Evolutionary conservation across 1,284 basidiomycete species (phyloP), one percentile per base, ranked within the genome.

Genomic region (Cutaneotrichosporon cavernicola): DNA sequence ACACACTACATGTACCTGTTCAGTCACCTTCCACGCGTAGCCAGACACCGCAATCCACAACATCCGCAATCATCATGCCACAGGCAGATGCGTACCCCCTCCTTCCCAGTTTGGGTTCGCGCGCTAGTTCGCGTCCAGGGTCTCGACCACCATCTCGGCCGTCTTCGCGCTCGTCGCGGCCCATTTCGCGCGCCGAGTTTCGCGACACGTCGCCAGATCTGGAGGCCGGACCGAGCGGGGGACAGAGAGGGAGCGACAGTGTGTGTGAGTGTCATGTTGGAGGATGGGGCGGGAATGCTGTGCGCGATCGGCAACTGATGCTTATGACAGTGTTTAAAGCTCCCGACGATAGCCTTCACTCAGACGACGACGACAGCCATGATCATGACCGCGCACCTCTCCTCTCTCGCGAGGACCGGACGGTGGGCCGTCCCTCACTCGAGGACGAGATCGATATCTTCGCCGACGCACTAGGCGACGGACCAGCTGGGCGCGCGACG

Each of bases 291-390:
- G 16, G 50, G 10, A 31, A 51, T 50, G 49, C 13, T 21, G 34
- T 36, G 34, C 11, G 34, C 34, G 34, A 36, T 36, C 34, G 34
- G 5, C 9, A 36, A 5, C 26, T 22, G 18, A n/a, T 30, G 49
- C 63, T 65, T 26, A 65, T 60, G 4, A 4, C 60, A 75, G 73
- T 74, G 65, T 76, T 76, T 65, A 72, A 69, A 61, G 71, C 68
- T 0, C 69, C 72, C 4, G 72, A 68, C 22, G 73, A 73, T 14
- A 66, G 70, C 49, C 47, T 58, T 21, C 58, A 40, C n/a, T 18
- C n/a, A 7, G 43, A 50, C 18, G 66, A 69, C 36, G 60, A 65
- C 32, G 66, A 68, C 10, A 71, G 76, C 46, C 58, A 66, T 18
- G 72, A 73, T 52, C 66, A 72, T 30, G 65, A 66, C 4, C 61